phyloP scores from a whole-genome alignment of 176 grass and related monocot species.

The Oryza meridionalis region DNA sequence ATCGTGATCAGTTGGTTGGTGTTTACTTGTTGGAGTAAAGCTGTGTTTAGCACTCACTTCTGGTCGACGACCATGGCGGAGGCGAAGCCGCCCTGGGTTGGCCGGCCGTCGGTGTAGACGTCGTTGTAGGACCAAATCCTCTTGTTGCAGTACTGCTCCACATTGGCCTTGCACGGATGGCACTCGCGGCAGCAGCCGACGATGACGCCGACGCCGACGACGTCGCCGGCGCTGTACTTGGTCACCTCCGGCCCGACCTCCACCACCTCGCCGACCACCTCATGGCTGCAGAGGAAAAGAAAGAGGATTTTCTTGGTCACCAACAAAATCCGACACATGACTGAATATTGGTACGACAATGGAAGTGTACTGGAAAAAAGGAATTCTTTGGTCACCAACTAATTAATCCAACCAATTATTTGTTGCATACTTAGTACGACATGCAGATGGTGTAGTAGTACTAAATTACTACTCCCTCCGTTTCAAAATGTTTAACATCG shows the following conservation, averaged over 20 bases:
- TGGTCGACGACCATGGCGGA: constrained; percentile 89
- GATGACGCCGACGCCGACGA: constrained; percentile 74
- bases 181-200: constrained; percentile 87
- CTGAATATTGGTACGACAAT: not conserved
- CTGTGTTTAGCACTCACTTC: constrained; percentile 60
- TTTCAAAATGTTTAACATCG: too few species aligned
- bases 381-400: not conserved
- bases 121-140: constrained; percentile 96
- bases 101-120: constrained; percentile 80
- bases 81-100: constrained; percentile 86
- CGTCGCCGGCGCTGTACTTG: constrained; percentile 52
- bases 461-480: too few species aligned
- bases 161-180: constrained; percentile 71
- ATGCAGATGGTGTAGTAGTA: not conserved
- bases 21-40: not conserved
- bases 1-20: not conserved
- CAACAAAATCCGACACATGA: not conserved
- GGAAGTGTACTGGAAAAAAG: not conserved
- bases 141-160: constrained; percentile 98
- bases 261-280: constrained; percentile 91
- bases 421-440: not conserved
- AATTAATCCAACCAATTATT: not conserved
- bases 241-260: constrained; percentile 76
- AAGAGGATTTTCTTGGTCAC: not conserved
- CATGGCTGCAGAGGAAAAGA: constrained; percentile 54